These are phyloP conservation scores for Magnusiomyces ingens DNA, from an alignment of 1,139 yeast species.

Conservation along the genomic window DNA sequence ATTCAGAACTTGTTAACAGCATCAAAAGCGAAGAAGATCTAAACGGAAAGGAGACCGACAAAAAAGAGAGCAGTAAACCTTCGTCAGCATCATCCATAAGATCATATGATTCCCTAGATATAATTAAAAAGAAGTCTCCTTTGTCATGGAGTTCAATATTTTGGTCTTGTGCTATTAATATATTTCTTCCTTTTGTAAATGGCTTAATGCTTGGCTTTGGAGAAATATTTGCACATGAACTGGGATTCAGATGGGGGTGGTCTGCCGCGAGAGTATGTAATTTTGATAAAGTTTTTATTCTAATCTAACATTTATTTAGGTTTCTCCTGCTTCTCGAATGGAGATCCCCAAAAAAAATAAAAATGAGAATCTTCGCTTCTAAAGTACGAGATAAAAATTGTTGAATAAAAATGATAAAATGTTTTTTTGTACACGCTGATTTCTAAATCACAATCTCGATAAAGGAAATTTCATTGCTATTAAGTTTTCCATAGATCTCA, in stretches of 20 bases:
- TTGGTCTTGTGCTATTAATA: constrained; percentile 48
- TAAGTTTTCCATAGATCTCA: too few species aligned
- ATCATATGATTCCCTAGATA: constrained; percentile 1
- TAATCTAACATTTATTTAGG: constrained; percentile 5
- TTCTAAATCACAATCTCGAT: too few species aligned
- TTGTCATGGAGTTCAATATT: constrained; percentile 9
- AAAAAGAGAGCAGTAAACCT: too few species aligned
- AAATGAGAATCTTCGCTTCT: background rate
- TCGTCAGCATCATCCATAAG: too few species aligned
- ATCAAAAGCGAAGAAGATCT: too few species aligned
- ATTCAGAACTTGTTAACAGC: too few species aligned
- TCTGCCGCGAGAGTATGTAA: constrained; percentile 56
- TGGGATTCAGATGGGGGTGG: constrained; percentile 79
- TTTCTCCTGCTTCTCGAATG: constrained; percentile 14
- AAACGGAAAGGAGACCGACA: too few species aligned
- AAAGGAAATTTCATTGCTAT: too few species aligned
- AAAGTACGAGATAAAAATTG: background rate
- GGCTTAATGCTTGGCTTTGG: constrained; percentile 98
- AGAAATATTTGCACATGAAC: constrained; percentile 88
- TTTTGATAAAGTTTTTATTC: background rate
- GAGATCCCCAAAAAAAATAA: constrained; percentile 9
- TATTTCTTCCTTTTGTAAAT: constrained; percentile 80
- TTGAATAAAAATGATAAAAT: too few species aligned
- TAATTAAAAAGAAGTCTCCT: background rate
- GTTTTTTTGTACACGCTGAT: too few species aligned